Evolutionary conservation across 805 yeast genomes (phyloP), one percentile per base, ranked within the genome.

Genomic region (Candida glaebosa): DNA sequence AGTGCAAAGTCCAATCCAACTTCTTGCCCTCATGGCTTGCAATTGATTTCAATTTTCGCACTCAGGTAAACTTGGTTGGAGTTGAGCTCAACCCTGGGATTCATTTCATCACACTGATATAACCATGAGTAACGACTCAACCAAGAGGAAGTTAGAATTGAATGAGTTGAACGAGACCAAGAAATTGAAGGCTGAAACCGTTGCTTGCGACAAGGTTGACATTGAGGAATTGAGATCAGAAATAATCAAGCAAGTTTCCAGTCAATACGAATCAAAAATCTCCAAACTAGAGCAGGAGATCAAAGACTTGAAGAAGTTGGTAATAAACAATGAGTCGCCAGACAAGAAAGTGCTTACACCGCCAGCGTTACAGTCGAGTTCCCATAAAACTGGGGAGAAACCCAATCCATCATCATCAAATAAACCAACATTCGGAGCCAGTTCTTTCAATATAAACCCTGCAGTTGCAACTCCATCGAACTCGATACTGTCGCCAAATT

Each of bases 161-260:
- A 49, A 38, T n/a, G 50, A 41, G 4, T 16, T 38, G 16, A 20
- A n/a, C 16, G 43, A 42, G 12, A 31, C 38, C 10, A 51, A 46
- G 28, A 49, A 48, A 34, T 18, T 43, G 28, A 51, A 40, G 34
- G 31, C 39, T 16, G 37, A 40, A 31, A 30, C 36, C 9, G 20
- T 34, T 16, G 43, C 36, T 19, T 31, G 38, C 20, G 35, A 26
- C 4, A 20, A 24, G 14, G 47, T 43, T 4, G 39, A 48, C 46
- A 10, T 50, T 38, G 39, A 65, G 31, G 35, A 53, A 19, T 51
- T 59, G 53, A 65, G 69, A 50, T 47, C 60, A 37, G 45, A 67
- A 43, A 57, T 69, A 45, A 51, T 58, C 8, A 45, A 63, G 54
- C 54, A 65, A 40, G 53, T 65, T 40, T 61, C 54, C 34, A 42